Percentiles rank a stretch among this genome's conserved stretches.
Conservation (phyloP, 2,329 filamentous ascomycete genomes). For the Fusarium zealandicum region DNA sequence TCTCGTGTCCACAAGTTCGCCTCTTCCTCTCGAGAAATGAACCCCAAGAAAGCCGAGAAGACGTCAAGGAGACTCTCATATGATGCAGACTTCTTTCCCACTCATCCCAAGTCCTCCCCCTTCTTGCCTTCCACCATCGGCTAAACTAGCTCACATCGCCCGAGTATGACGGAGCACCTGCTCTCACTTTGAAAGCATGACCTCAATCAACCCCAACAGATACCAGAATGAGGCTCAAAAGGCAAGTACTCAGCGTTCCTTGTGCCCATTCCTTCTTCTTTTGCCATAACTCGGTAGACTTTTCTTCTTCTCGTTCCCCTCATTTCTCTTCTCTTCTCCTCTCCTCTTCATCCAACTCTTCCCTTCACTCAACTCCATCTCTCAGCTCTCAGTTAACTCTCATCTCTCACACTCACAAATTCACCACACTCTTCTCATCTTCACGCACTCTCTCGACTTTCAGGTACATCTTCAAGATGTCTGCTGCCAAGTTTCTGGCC, state of each 20-base stretch:
- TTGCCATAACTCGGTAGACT: background rate
- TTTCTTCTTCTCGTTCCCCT: background rate
- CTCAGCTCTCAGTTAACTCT: slow-evolving; percentile 5
- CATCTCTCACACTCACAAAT: background rate
- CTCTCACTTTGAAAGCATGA: background rate
- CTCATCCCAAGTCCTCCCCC: background rate
- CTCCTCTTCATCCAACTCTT: slow-evolving; percentile 2
- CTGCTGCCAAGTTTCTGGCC: slow-evolving; percentile 34
- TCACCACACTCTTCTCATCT: background rate
- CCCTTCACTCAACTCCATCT: background rate
- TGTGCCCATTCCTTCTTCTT: background rate
- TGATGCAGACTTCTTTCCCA: background rate
- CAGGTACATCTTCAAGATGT: slow-evolving; percentile 29
- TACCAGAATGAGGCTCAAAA: background rate
- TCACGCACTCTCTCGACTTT: background rate
- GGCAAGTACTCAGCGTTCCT: background rate
- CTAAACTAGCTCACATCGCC: background rate
- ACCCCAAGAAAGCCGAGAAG: background rate
- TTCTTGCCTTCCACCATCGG: background rate
- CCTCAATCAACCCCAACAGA: slow-evolving; percentile 13
- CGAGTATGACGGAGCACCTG: slow-evolving; percentile 3
- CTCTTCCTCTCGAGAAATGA: no score
- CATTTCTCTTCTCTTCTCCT: background rate
- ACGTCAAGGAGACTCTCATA: background rate
- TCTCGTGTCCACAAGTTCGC: no score